Conservation (phyloP, 73 alveolate genomes). For the Paramecium bursaria region DNA sequence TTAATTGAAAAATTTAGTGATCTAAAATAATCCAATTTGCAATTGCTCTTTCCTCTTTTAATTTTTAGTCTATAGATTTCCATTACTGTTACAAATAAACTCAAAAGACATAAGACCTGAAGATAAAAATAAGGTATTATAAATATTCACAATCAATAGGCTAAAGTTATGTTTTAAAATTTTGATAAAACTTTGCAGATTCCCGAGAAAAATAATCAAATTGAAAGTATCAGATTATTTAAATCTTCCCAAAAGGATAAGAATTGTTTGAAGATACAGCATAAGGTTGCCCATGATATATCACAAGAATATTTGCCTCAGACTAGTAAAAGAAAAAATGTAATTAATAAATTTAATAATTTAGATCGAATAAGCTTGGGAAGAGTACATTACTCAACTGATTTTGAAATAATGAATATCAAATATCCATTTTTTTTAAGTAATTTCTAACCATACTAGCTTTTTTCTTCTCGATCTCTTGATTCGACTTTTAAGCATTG, state of each 20-base stretch:
- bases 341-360: no score
- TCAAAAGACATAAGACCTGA: constrained; percentile 82
- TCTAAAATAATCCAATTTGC: constrained; percentile 74
- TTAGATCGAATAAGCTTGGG: no score
- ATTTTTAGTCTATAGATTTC: constrained; percentile 95
- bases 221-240: constrained; percentile 24
- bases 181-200: constrained; percentile 89
- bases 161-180: constrained; percentile 86
- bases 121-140: constrained; percentile 73
- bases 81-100: constrained; percentile 86
- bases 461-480: constrained; percentile 1
- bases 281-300: constrained; percentile 34
- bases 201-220: constrained; percentile 70
- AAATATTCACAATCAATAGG: constrained; percentile 32
- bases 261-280: constrained; percentile 27
- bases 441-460: constrained; percentile 28
- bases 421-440: constrained; percentile 15
- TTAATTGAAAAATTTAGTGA: constrained; percentile 83
- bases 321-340: no score
- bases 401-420: not conserved
- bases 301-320: not conserved
- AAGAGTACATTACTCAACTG: no score
- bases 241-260: constrained; percentile 49
- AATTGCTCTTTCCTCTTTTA: constrained; percentile 72
- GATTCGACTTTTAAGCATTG: not conserved